These are phyloP conservation scores for Ulmus americana DNA, from an alignment of 331 rosid genomes.

Conservation along the genomic window DNA sequence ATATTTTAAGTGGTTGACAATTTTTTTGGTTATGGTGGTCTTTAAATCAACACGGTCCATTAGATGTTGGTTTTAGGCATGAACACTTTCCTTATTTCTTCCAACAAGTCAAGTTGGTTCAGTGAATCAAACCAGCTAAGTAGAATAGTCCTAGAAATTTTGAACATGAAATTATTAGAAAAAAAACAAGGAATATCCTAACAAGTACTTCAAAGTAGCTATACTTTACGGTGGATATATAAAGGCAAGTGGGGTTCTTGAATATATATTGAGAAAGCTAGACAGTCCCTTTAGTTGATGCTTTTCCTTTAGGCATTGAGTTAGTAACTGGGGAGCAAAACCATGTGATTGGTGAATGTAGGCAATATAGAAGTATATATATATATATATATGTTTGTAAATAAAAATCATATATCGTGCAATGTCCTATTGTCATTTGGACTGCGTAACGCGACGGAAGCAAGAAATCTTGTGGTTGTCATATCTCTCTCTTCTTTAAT, in stretches of 20 bases:
- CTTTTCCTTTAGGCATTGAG: background rate
- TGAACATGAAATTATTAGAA: no score
- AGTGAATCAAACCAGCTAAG: background rate
- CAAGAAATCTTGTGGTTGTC: background rate
- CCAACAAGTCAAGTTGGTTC: slow-evolving; percentile 2
- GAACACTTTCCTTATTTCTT: background rate
- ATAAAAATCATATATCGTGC: background rate
- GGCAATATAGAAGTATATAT: background rate
- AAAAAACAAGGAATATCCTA: no score
- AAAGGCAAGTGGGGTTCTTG: no score
- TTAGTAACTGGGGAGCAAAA: slow-evolving; percentile 4
- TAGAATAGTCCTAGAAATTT: no score
- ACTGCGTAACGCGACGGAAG: background rate
- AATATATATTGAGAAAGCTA: background rate
- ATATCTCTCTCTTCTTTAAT: background rate
- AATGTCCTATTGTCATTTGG: slow-evolving; percentile 5
- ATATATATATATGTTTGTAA: background rate
- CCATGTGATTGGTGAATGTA: slow-evolving; percentile 2
- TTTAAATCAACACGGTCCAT: background rate
- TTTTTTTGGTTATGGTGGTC: background rate
- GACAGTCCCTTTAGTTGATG: background rate
- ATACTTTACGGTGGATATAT: no score
- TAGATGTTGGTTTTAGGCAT: background rate
- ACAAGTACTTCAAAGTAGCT: background rate
- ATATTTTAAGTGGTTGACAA: background rate